These are phyloP conservation scores for Aspergillus intermedius DNA, from an alignment of 2,329 filamentous ascomycete genomes.

Conservation along the genomic window DNA sequence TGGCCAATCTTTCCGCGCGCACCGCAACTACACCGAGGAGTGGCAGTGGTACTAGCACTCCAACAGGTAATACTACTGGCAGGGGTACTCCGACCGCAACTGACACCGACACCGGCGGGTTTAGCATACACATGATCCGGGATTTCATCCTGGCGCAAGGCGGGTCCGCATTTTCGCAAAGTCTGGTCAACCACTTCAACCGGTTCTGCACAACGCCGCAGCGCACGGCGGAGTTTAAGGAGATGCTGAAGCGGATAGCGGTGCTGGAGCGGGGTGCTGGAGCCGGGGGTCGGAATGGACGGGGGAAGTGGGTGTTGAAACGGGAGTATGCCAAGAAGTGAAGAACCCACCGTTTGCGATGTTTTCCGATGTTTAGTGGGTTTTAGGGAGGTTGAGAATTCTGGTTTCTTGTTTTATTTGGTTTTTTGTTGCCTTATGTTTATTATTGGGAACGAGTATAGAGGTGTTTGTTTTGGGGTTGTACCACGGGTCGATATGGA, in stretches of 20 bases:
- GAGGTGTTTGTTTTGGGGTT: too few species aligned
- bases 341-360: not conserved
- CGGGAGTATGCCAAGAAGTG: slow-evolving; percentile 43
- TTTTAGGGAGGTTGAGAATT: not conserved
- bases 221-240: slow-evolving; percentile 72
- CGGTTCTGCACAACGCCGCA: slow-evolving; percentile 63
- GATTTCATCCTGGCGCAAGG: slow-evolving; percentile 72
- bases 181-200: slow-evolving; percentile 86
- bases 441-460: too few species aligned
- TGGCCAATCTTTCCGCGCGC: slow-evolving; percentile 33
- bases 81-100: slow-evolving; percentile 39
- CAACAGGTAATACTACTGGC: too few species aligned
- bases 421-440: too few species aligned
- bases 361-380: not conserved
- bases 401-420: too few species aligned
- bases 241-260: slow-evolving; percentile 70
- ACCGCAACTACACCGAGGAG: slow-evolving; percentile 15
- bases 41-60: too few species aligned
- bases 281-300: slow-evolving; percentile 36
- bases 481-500: too few species aligned
- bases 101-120: not conserved
- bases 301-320: slow-evolving; percentile 55
- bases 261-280: slow-evolving; percentile 49
- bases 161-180: slow-evolving; percentile 72
- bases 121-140: slow-evolving; percentile 58